Evolutionary conservation across 2,329 filamentous ascomycete species (phyloP), one percentile per base, ranked within the genome.

Genomic region (Coniochaeta sp.): DNA sequence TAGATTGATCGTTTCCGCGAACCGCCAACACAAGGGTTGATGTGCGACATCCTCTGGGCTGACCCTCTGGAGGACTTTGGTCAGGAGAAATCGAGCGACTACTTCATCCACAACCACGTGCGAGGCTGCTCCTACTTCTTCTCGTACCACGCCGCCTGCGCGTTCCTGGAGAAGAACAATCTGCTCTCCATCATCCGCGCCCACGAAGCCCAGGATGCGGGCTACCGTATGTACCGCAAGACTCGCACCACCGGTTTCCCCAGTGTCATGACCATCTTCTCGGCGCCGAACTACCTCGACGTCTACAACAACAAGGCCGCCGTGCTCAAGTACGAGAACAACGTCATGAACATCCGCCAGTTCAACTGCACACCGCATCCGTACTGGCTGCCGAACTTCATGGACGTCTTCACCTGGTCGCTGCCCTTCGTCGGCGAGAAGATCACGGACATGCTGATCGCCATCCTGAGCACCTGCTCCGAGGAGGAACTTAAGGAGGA

Each of bases 341-440:
- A 99, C 65, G 94, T 99, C 55, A 99, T 99, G 94, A 99, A 99
- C 77, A 99, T 99, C 66, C 84, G 94, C 54, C 94, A 99, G 71
- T 99, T 99, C 77, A 99, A 99, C 78, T 99, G 92, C 81, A 97
- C 94, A 20, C 94, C 94, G 30, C 94, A 99, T 69, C 94, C 94
- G 6, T 99, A 99, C 77, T 99, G 94, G 94, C 82, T 99, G 48
- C 94, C 94, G 51, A 99, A 99, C 76, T 99, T 99, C 67, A 99
- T 99, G 94, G 94, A 99, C 65, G 94, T 99, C 57, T 99, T 99
- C 67, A 99, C 94, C n/a, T 99, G 94, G 94, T 99, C 94, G 30
- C 78, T 99, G 55, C 94, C 94, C 0, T 99, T 99, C 71, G 94
- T 99, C 22, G 92, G 94, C 56, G 94, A 99, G 72, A 99, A 99